These are phyloP conservation scores for Xylariaceae sp. DNA, from an alignment of 2,329 filamentous ascomycete genomes.

Conservation along the genomic window DNA sequence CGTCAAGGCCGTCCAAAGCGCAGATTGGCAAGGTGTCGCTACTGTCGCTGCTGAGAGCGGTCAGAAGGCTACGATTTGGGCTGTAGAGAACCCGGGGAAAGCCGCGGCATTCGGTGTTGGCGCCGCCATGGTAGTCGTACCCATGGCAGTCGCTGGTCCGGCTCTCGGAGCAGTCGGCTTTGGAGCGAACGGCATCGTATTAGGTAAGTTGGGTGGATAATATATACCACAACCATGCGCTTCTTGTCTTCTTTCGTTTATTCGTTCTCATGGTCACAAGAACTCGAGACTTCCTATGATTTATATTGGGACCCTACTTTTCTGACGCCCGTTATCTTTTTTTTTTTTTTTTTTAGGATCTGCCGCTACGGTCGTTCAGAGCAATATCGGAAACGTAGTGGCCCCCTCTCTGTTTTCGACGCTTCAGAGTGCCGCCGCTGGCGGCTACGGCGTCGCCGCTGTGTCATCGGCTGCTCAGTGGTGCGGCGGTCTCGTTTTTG, in stretches of 20 bases:
- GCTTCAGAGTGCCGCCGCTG: conserved; percentile 23
- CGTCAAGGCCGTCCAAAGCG: too few relatives aligned
- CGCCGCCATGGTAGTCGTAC: conserved; percentile 4
- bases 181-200: conserved; percentile 15
- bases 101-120: conserved; percentile 9
- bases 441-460: conserved; percentile 23
- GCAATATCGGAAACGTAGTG: conserved; percentile 21
- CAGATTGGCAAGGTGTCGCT: too few relatives aligned
- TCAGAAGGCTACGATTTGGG: conserved; percentile 14
- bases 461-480: conserved; percentile 17
- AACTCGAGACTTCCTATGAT: neutral
- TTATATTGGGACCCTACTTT: neutral
- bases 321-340: neutral
- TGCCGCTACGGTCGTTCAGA: conserved; percentile 20
- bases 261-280: neutral
- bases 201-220: conserved; percentile 13
- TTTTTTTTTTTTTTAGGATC: conserved; percentile 15
- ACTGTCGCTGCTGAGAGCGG: neutral
- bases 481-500: conserved; percentile 5
- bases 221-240: neutral
- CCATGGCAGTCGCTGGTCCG: conserved; percentile 14
- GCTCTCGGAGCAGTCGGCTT: conserved; percentile 18
- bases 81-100: conserved; percentile 15
- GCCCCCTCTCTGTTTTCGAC: conserved; percentile 21
- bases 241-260: neutral